Percentiles rank a stretch among this genome's conserved stretches.
Conservation (phyloP, 768 basidiomycete species). For the Cystofilobasidium capitatum region DNA sequence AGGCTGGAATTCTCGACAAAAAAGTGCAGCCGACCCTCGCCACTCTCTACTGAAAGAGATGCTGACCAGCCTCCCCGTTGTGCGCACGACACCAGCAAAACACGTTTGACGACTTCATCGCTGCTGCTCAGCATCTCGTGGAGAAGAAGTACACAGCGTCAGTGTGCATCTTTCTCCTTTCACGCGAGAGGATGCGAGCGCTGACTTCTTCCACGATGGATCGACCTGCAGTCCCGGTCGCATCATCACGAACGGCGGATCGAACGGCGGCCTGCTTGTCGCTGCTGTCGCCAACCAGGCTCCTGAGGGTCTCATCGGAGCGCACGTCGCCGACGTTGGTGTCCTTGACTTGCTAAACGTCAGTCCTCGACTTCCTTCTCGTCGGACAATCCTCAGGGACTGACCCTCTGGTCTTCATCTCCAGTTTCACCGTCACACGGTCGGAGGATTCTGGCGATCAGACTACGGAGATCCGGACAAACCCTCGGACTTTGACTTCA, state of each 20-base stretch:
- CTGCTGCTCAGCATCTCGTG: conserved; percentile 65
- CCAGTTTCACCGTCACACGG: conserved; percentile 66
- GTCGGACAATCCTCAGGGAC: neutral
- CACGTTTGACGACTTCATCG: conserved; percentile 72
- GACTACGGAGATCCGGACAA: conserved; percentile 71
- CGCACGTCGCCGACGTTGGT: conserved; percentile 69
- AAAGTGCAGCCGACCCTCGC: conserved; percentile 42
- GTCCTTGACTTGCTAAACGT: conserved; percentile 72
- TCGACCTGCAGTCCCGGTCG: conserved; percentile 32
- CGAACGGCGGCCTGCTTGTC: conserved; percentile 53
- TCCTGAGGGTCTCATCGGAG: conserved; percentile 65
- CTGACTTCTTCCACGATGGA: neutral
- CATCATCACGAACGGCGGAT: conserved; percentile 18
- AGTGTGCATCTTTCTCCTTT: neutral
- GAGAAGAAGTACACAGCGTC: conserved; percentile 57
- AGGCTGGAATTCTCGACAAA: conserved; percentile 57
- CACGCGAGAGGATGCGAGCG: conserved; percentile 18
- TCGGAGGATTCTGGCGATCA: conserved; percentile 67
- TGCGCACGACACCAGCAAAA: conserved; percentile 48
- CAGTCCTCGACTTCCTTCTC: conserved; percentile 10
- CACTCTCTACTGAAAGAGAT: too few species aligned
- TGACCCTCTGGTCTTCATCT: conserved; percentile 4
- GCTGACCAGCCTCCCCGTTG: conserved; percentile 11
- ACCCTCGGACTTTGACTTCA: conserved; percentile 60
- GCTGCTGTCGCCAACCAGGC: conserved; percentile 76